Evolutionary conservation across 1,284 basidiomycete species (phyloP), one percentile per base, ranked within the genome.

Genomic region (Melampsora americana): DNA sequence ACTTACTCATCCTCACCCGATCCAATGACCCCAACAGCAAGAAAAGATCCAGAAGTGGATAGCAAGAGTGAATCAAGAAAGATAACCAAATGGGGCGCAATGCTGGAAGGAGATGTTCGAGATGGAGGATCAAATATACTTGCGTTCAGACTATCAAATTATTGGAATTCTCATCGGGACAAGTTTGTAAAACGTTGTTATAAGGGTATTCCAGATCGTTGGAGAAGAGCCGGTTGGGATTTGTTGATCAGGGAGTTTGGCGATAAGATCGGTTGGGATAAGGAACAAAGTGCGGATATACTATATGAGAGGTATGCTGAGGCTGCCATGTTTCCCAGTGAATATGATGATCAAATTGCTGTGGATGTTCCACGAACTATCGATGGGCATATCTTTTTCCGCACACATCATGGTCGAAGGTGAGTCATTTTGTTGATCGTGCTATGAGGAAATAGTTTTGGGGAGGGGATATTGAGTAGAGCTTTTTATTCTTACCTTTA

Each of bases 361-460:
- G 86, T 99, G 79, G 96, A 99, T 81, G 95, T 99, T 0, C 96
- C 96, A 5, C 85, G 96, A 80, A 99, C 96, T 14, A 97, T 98
- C 79, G 92, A 90, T 78, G 95, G 95, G 0, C 94, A 99, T 84
- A 87, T 95, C 71, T 88, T 94, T 84, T 99, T 98, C 82, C 89
- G 90, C 80, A 99, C 96, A 65, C 87, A 95, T 73, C 99, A 99
- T 84, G 96, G 96, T 62, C 88, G 90, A 78, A 96, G 90, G 91
- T 92, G 82, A 80, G 86, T 2, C 35, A 32, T 23, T 39, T 7
- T 5, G 0, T 14, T 39, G 35, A 35, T 9, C 35, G 35, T 35
- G 35, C 9, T 35, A 35, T 35, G 35, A 35, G 9, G n/a, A n/a
- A n/a, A n/a, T n/a, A n/a, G n/a, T n/a, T n/a, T n/a, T n/a, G n/a